Evolutionary conservation across 352 stramenopile species (phyloP).

Genomic region (Thalassiosira exigua): DNA sequence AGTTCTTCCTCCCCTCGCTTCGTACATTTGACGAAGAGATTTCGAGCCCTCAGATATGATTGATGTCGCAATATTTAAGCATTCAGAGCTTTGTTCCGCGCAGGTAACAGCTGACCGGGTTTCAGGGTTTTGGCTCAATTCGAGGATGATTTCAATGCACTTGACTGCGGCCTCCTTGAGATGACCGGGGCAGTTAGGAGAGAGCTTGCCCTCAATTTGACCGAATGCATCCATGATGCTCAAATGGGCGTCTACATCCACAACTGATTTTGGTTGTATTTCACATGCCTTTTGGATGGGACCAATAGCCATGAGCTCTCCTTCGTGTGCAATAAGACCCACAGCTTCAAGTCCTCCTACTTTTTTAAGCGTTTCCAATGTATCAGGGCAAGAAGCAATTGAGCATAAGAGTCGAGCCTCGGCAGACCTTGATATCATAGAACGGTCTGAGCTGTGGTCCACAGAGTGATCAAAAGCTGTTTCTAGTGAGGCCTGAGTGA

Average conservation of each 20-base stretch:
- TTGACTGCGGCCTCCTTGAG: slow-evolving; percentile 30
- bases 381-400: slow-evolving; percentile 68
- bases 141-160: slow-evolving; percentile 38
- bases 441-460: slow-evolving; percentile 41
- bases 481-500: slow-evolving; percentile 66
- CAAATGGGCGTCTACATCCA: slow-evolving; percentile 50
- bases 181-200: not conserved
- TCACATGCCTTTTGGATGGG: slow-evolving; percentile 66
- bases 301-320: slow-evolving; percentile 62
- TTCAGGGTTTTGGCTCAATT: slow-evolving; percentile 11
- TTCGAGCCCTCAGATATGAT: slow-evolving; percentile 38
- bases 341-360: slow-evolving; percentile 76
- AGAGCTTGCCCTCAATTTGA: slow-evolving; percentile 25
- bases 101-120: slow-evolving; percentile 26
- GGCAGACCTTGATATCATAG: slow-evolving; percentile 64
- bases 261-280: slow-evolving; percentile 36
- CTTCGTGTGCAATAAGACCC: slow-evolving; percentile 75
- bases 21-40: not conserved
- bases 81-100: slow-evolving; percentile 27
- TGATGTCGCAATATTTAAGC: slow-evolving; percentile 19
- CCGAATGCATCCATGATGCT: slow-evolving; percentile 49
- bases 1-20: not conserved
- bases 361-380: slow-evolving; percentile 62
- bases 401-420: slow-evolving; percentile 78
- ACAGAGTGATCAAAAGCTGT: slow-evolving; percentile 33